Evolutionary conservation across 2,329 filamentous ascomycete species (phyloP), one percentile per base, ranked within the genome.

Genomic region (Exophiala sp.): DNA sequence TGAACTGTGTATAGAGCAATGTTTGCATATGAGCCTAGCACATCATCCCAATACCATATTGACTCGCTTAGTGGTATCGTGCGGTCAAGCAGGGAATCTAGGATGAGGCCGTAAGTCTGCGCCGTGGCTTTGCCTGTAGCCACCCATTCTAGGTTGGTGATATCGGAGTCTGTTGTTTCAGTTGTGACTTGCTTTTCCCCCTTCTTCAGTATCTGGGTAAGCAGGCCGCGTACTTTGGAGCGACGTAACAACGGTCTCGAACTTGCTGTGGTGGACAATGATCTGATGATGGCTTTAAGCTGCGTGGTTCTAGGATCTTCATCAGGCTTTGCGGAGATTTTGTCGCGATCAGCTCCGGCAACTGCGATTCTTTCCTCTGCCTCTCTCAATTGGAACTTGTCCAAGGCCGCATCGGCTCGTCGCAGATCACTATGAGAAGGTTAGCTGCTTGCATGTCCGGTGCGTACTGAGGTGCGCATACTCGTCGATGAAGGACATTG

Each of bases 21-120:
- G 65, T 87, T 89, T 45, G 83, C 79, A 62, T 89, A 86, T 0
- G 89, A 95, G 8, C 83, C 82, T 29, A 96, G 74, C 1, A 96
- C 81, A 62, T 94, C 88, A 66, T 96, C 89, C 94, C 94, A 99
- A 69, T 97, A 97, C 84, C 87, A 91, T 20, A 96, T 86, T 63
- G 96, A 91, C 61, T 96, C 86, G 63, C 85, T 88, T 14, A 99
- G 72, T 0, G 87, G 86, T 9, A 58, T 61, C 32, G 53, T 57
- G 32, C 53, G 39, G 36, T 56, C 55, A 14, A 60, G 24, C 12
- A 59, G 47, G 7, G 59, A 59, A 41, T 50, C 50, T 11, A 62
- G 50, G 38, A 62, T 55, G 43, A 54, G 75, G 3, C 92, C 92
- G 65, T 96, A 95, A 1, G 87, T 85, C 66, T 96, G 92, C n/a